These are phyloP conservation scores for Centaurea solstitialis DNA, from an alignment of 129 eudicot genomes.

Conservation along the genomic window DNA sequence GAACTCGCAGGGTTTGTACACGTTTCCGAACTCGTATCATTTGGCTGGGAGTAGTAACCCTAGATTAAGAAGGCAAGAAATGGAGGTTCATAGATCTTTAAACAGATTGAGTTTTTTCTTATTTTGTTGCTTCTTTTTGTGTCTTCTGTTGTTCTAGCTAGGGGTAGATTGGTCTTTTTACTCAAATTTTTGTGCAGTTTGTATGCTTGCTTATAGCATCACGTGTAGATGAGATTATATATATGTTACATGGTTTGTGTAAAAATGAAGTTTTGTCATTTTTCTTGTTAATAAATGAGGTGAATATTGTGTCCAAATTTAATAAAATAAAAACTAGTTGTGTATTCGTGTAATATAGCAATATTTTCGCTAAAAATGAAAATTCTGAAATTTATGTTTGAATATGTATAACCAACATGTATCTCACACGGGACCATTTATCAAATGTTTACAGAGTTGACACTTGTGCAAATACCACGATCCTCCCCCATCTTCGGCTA, in stretches of 20 bases:
- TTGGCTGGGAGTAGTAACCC: slow-evolving; percentile 44
- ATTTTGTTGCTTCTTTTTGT: slow-evolving; percentile 50
- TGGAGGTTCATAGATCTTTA: slow-evolving; percentile 60
- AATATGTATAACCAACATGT: background rate
- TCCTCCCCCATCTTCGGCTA: background rate
- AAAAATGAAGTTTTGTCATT: slow-evolving; percentile 12
- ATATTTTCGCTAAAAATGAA: no score
- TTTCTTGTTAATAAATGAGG: background rate
- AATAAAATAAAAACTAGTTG: no score
- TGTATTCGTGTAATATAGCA: background rate
- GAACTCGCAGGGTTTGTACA: slow-evolving; percentile 43
- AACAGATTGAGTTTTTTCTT: slow-evolving; percentile 53
- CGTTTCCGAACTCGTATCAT: slow-evolving; percentile 58
- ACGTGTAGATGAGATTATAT: slow-evolving; percentile 28
- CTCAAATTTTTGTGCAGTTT: slow-evolving; percentile 20
- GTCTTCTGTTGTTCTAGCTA: slow-evolving; percentile 52
- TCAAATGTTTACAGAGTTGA: background rate
- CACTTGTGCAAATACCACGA: background rate
- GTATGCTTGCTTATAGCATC: slow-evolving; percentile 36
- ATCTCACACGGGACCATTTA: background rate
- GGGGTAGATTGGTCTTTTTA: slow-evolving; percentile 5
- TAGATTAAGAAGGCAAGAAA: slow-evolving; percentile 55
- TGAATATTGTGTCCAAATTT: background rate
- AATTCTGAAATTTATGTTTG: background rate
- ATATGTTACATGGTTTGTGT: slow-evolving; percentile 11